A percentile compares a stretch with the other conserved stretches of the same genome.
Evolutionary conservation across 768 basidiomycete species (phyloP).

Genomic region (Chalciporus piperatus): DNA sequence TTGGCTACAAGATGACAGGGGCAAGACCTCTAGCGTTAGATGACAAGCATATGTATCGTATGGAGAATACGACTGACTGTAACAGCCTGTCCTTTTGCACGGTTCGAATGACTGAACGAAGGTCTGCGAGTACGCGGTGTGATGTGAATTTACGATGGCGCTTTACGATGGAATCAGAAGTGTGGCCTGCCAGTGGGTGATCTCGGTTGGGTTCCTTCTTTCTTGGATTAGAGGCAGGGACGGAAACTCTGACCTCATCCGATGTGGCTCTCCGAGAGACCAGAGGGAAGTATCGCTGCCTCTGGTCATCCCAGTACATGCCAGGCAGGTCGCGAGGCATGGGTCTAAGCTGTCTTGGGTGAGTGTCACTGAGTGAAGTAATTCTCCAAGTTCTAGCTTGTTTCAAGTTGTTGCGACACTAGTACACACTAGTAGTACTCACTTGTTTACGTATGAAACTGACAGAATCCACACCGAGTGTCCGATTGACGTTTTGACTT

Average conservation of each 20-base stretch:
- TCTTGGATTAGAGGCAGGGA: slow-evolving; percentile 1
- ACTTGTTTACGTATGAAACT: neutral
- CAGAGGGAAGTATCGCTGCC: slow-evolving; percentile 56
- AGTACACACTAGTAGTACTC: too few relatives aligned
- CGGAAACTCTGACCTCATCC: neutral
- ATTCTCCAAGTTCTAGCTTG: neutral
- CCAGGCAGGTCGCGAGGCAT: slow-evolving; percentile 56
- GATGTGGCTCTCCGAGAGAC: slow-evolving; percentile 31
- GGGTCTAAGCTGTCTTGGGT: neutral
- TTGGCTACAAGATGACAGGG: slow-evolving; percentile 31
- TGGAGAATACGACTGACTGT: slow-evolving; percentile 20
- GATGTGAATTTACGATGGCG: neutral
- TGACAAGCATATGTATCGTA: neutral
- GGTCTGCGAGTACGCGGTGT: slow-evolving; percentile 5
- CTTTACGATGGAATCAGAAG: neutral
- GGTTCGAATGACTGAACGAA: slow-evolving; percentile 18
- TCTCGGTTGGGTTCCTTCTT: neutral
- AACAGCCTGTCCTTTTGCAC: slow-evolving; percentile 21
- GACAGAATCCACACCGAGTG: neutral
- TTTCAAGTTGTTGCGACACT: too few relatives aligned
- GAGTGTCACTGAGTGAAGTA: too few relatives aligned
- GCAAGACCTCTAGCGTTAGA: neutral
- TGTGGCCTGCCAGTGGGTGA: too few relatives aligned
- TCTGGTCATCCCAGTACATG: slow-evolving; percentile 50
- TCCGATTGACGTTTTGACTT: neutral